Evolutionary conservation across 148 eudicot species (phyloP).

Genomic region (Rheum nobile): DNA sequence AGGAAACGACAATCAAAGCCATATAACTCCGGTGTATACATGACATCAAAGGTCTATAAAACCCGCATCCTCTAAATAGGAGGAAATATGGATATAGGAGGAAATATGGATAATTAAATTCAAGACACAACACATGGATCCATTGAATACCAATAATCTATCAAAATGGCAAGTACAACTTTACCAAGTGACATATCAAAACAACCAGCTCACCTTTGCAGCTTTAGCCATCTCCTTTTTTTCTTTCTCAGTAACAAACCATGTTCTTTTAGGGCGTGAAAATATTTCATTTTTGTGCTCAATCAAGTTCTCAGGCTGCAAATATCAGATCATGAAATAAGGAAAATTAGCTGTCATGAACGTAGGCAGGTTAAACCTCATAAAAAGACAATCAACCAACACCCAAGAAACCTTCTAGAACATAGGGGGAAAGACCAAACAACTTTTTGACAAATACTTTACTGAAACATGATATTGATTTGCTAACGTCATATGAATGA

Average conservation of each 20-base stretch:
- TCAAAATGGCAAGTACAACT: neutral
- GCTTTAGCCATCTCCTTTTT: conserved; percentile 59
- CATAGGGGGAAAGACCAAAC: too few species aligned
- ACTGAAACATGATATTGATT: too few species aligned
- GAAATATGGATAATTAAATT: neutral
- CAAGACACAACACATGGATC: neutral
- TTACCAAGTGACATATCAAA: neutral
- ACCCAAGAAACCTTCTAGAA: too few species aligned
- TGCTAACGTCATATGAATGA: too few species aligned
- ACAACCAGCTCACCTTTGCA: conserved; percentile 36
- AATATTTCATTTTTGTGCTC: too few species aligned
- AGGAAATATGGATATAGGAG: too few species aligned
- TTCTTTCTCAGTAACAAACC: too few species aligned
- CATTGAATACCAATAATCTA: neutral
- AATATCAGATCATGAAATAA: too few species aligned
- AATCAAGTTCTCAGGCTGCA: too few species aligned
- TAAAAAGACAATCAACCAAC: neutral
- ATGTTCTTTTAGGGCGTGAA: too few species aligned
- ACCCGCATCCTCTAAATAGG: neutral
- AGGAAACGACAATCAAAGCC: neutral
- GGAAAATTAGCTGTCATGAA: neutral
- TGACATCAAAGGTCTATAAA: too few species aligned
- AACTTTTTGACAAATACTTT: too few species aligned
- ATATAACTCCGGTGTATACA: neutral
- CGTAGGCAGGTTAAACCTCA: neutral